phyloP scores from a whole-genome alignment of 73 alveolate genomes.

The Symbiodinium pilosum region DNA sequence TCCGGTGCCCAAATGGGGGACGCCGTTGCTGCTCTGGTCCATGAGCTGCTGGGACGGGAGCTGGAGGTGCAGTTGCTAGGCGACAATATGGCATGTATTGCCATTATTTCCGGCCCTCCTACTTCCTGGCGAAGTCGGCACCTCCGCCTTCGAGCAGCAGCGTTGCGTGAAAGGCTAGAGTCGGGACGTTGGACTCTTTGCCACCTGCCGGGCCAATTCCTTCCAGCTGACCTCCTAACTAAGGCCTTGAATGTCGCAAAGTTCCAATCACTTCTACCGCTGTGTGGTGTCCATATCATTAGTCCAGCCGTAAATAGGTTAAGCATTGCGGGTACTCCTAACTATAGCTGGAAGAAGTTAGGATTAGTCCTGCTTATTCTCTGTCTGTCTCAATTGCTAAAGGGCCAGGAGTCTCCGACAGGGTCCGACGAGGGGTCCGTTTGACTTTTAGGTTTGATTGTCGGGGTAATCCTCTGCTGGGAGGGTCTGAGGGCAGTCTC shows the following conservation, averaged over 20 bases:
- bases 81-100: background rate
- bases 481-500: too few relatives aligned
- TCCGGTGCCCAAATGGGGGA: background rate
- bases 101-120: background rate
- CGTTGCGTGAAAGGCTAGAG: background rate
- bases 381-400: too few relatives aligned
- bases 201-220: background rate
- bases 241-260: background rate
- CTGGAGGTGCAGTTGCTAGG: background rate
- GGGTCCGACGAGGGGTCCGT: too few relatives aligned
- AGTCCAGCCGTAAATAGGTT: too few relatives aligned
- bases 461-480: too few relatives aligned
- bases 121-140: constrained; percentile 7
- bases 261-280: background rate
- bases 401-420: too few relatives aligned
- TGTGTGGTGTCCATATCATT: background rate
- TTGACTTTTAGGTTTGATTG: too few relatives aligned
- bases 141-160: background rate
- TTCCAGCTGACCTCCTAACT: background rate
- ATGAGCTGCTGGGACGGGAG: background rate
- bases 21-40: background rate
- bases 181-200: background rate
- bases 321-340: too few relatives aligned
- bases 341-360: too few relatives aligned
- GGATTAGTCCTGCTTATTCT: too few relatives aligned